phyloP scores from a whole-genome alignment of 108 stramenopile genomes.

The Cylindrotheca closterium region DNA sequence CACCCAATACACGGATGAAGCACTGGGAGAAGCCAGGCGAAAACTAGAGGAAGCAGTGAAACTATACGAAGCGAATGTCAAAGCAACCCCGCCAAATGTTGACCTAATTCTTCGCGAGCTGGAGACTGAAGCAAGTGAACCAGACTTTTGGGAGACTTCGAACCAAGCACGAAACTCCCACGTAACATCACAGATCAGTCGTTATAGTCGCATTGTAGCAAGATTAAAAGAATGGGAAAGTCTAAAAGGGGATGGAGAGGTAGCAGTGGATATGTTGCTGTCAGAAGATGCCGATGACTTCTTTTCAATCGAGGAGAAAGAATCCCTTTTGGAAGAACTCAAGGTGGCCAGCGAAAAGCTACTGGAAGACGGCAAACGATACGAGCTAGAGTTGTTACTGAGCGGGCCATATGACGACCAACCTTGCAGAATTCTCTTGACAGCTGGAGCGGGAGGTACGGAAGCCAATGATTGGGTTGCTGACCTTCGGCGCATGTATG shows the following conservation, averaged over 20 bases:
- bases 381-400: constrained; percentile 69
- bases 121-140: constrained; percentile 58
- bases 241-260: constrained; percentile 47
- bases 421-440: constrained; percentile 84
- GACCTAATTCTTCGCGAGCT: constrained; percentile 33
- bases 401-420: constrained; percentile 74
- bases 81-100: constrained; percentile 21
- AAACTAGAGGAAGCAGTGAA: constrained; percentile 18
- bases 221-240: constrained; percentile 52
- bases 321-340: constrained; percentile 58
- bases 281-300: constrained; percentile 14
- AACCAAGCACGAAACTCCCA: constrained; percentile 38
- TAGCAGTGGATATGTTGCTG: constrained; percentile 60
- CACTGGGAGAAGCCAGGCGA: constrained; percentile 14
- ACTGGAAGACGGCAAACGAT: constrained; percentile 47
- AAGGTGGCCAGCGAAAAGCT: constrained; percentile 30
- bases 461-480: constrained; percentile 94
- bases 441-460: constrained; percentile 97
- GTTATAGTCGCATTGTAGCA: constrained; percentile 31
- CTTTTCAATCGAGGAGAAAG: constrained; percentile 36
- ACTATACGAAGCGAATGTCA: constrained; percentile 19
- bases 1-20: too few species aligned
- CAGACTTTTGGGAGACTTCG: constrained; percentile 65
- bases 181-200: constrained; percentile 53
- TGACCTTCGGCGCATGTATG: constrained; percentile 83